Conservation (phyloP, 2,329 filamentous ascomycete genomes). For the Colletotrichum aenigma region DNA sequence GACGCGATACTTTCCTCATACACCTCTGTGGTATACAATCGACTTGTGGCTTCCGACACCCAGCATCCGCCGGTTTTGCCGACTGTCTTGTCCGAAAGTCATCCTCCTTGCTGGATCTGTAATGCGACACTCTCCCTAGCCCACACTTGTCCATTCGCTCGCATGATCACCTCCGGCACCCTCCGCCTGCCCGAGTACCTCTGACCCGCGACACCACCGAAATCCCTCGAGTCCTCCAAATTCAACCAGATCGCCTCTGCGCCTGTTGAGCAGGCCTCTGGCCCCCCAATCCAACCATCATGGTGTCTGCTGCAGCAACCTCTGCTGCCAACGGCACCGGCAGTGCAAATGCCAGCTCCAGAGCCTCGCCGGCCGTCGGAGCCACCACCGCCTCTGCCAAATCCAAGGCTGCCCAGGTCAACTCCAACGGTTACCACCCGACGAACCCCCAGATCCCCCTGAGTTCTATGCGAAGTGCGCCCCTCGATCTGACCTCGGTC, state of each 20-base stretch:
- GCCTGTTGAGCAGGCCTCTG: background rate
- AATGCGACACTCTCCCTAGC: slow-evolving; percentile 11
- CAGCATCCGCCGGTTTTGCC: background rate
- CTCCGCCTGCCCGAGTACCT: background rate
- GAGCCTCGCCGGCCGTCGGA: slow-evolving; percentile 55
- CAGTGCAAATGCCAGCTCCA: slow-evolving; percentile 54
- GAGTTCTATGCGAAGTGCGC: slow-evolving; percentile 60
- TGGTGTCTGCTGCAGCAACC: slow-evolving; percentile 45
- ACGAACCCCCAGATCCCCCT: slow-evolving; percentile 55
- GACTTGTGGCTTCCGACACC: background rate
- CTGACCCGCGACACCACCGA: slow-evolving; percentile 3
- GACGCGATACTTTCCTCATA: background rate
- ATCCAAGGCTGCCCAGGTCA: slow-evolving; percentile 53
- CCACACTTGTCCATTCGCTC: background rate
- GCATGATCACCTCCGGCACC: background rate
- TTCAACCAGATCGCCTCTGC: background rate
- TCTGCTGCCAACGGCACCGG: slow-evolving; percentile 37
- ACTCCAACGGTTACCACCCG: slow-evolving; percentile 58
- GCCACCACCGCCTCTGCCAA: slow-evolving; percentile 43
- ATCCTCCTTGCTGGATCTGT: background rate
- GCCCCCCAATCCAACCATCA: slow-evolving; percentile 24
- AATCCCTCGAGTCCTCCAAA: background rate
- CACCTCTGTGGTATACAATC: background rate
- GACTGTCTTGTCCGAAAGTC: background rate
- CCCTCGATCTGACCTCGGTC: slow-evolving; percentile 86